phyloP scores from a whole-genome alignment of 805 yeast species.

The Wickerhamomyces bovis region DNA sequence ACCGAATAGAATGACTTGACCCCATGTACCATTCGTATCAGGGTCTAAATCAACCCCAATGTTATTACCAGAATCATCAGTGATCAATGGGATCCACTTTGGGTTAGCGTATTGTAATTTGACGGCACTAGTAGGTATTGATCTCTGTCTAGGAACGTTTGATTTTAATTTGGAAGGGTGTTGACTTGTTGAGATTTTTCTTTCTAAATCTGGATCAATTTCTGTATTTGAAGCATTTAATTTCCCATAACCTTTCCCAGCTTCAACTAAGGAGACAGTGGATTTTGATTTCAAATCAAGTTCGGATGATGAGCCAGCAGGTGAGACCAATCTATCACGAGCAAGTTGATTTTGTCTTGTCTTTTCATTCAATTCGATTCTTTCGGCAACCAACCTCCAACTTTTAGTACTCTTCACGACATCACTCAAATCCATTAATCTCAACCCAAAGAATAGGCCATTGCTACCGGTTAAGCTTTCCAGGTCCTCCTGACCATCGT shows the following conservation, averaged over 20 bases:
- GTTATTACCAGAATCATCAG: constrained; percentile 87
- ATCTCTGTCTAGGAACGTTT: constrained; percentile 47
- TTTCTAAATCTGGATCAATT: constrained; percentile 15
- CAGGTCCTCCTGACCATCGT: constrained; percentile 85
- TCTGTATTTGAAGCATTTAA: constrained; percentile 11
- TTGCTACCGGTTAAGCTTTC: constrained; percentile 63
- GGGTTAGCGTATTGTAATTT: constrained; percentile 81
- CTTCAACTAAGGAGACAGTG: constrained; percentile 21
- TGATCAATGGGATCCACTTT: constrained; percentile 86
- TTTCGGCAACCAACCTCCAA: constrained; percentile 73
- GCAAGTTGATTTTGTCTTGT: constrained; percentile 18
- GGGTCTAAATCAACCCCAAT: constrained; percentile 86
- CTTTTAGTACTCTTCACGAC: constrained; percentile 73
- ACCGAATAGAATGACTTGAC: constrained; percentile 90
- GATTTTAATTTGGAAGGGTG: constrained; percentile 29
- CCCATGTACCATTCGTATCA: constrained; percentile 72
- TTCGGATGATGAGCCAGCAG: constrained; percentile 21
- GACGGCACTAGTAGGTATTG: constrained; percentile 72
- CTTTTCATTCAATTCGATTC: constrained; percentile 25
- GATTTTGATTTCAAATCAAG: constrained; percentile 15
- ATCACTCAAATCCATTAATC: constrained; percentile 74
- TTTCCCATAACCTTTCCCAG: constrained; percentile 25
- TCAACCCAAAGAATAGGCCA: constrained; percentile 77
- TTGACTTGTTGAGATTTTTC: constrained; percentile 13
- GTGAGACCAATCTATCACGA: constrained; percentile 19